Evolutionary conservation across 306 rosid species (phyloP).

Genomic region (Mimosa pudica): DNA sequence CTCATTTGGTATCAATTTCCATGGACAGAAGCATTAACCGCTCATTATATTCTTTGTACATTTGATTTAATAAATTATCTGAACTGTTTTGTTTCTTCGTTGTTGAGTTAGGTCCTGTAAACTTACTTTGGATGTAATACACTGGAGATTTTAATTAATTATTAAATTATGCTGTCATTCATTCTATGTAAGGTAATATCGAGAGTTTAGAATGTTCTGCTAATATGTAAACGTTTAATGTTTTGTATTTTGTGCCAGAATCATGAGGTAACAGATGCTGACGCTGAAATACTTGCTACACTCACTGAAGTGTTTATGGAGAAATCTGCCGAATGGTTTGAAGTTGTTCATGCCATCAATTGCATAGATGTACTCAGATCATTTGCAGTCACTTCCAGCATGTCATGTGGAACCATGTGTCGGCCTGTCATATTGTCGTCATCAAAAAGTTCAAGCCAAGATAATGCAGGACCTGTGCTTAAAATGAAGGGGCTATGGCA

Average conservation of each 20-base stretch:
- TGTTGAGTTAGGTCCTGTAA: neutral
- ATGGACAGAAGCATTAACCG: neutral
- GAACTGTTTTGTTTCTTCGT: conserved; percentile 3
- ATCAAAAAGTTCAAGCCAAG: conserved; percentile 43
- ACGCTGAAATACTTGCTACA: conserved; percentile 78
- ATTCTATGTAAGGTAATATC: neutral
- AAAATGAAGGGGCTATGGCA: conserved; percentile 84
- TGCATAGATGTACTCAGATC: conserved; percentile 90
- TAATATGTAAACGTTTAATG: conserved; percentile 28
- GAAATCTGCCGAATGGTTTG: conserved; percentile 71
- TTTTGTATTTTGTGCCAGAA: conserved; percentile 59
- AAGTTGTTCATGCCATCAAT: conserved; percentile 73
- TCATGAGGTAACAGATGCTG: conserved; percentile 70
- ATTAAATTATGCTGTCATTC: conserved; percentile 6
- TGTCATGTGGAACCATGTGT: conserved; percentile 76
- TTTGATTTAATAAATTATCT: conserved; percentile 9
- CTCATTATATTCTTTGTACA: neutral
- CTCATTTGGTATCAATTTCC: conserved; percentile 7
- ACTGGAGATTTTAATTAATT: conserved; percentile 24
- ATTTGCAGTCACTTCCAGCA: conserved; percentile 69
- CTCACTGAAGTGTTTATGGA: conserved; percentile 76
- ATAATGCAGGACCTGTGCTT: conserved; percentile 56
- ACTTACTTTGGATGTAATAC: conserved; percentile 6
- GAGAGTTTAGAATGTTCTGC: conserved; percentile 18
- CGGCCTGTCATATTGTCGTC: conserved; percentile 72